Conservation (phyloP, 495 filamentous ascomycete species). For the Viridothelium virens region DNA sequence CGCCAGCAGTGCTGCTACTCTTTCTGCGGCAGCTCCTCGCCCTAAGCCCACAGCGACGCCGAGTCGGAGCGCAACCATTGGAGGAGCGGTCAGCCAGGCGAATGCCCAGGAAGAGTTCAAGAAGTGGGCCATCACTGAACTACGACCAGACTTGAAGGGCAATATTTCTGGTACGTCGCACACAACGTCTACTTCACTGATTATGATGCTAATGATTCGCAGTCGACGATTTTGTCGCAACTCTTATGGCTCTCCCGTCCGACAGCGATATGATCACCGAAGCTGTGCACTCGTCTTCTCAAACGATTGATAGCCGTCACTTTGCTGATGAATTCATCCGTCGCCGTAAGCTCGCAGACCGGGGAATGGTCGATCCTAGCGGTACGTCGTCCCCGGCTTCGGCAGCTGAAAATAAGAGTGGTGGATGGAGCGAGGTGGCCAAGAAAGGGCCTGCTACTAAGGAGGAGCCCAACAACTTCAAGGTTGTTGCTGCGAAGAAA, state of each 20-base stretch:
- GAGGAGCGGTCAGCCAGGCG: conserved; percentile 38
- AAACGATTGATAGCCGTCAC: conserved; percentile 80
- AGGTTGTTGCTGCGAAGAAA: conserved; percentile 86
- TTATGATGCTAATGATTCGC: conserved; percentile 30
- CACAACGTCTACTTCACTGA: neutral
- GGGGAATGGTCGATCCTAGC: conserved; percentile 63
- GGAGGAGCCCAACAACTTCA: conserved; percentile 58
- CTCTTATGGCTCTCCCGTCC: conserved; percentile 63
- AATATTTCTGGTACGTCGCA: conserved; percentile 50
- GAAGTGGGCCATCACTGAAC: conserved; percentile 76
- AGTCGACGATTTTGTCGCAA: conserved; percentile 77
- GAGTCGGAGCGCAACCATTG: conserved; percentile 36
- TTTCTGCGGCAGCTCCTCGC: conserved; percentile 29
- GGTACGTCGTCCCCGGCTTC: conserved; percentile 26
- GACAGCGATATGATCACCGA: conserved; percentile 79
- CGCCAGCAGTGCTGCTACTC: conserved; percentile 34
- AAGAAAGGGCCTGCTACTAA: conserved; percentile 65
- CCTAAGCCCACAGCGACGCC: conserved; percentile 13
- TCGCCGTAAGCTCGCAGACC: conserved; percentile 84
- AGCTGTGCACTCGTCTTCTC: conserved; percentile 73
- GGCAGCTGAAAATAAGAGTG: conserved; percentile 42
- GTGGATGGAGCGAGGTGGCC: conserved; percentile 95
- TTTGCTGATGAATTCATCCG: conserved; percentile 93
- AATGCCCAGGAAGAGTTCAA: conserved; percentile 78
- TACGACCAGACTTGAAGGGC: conserved; percentile 54